These are phyloP conservation scores for Pichia sp. DNA, from an alignment of 1,139 yeast genomes.

Conservation along the genomic window DNA sequence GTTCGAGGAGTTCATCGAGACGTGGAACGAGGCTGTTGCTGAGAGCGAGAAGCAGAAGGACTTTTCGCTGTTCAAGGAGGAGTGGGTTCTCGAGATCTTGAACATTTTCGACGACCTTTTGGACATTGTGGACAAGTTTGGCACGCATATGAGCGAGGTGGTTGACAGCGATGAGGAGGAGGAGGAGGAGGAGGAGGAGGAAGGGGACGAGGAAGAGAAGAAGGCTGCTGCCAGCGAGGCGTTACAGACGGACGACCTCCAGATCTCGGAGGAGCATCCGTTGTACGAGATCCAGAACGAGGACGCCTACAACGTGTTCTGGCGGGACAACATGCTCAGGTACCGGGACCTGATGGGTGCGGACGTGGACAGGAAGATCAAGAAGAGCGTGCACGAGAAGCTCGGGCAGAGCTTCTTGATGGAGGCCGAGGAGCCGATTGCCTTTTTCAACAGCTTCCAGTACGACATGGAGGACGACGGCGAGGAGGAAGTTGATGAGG, in stretches of 20 bases:
- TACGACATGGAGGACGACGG: conserved; percentile 41
- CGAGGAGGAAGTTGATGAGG: conserved; percentile 37
- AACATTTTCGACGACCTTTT: conserved; percentile 50
- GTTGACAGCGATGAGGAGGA: conserved; percentile 46
- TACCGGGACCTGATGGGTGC: conserved; percentile 38
- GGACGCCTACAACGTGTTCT: conserved; percentile 47
- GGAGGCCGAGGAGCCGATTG: conserved; percentile 59
- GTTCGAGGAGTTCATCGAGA: conserved; percentile 10
- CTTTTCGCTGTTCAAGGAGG: conserved; percentile 22
- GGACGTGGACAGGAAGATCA: conserved; percentile 14
- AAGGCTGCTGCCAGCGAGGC: conserved; percentile 27
- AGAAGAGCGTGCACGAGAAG: conserved; percentile 33
- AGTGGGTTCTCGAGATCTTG: conserved; percentile 24
- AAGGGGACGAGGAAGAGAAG: conserved; percentile 34
- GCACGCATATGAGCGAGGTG: conserved; percentile 48
- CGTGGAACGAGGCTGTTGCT: conserved; percentile 28
- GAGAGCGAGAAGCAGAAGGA: conserved; percentile 29
- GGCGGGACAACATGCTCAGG: conserved; percentile 49
- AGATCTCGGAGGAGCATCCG: conserved; percentile 50
- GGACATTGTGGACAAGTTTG: conserved; percentile 63
- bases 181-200: conserved; percentile 35
- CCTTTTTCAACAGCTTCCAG: conserved; percentile 49
- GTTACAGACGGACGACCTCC: conserved; percentile 27
- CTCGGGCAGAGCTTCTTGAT: conserved; percentile 60
- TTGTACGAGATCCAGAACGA: conserved; percentile 36